Base-by-base conservation (phyloP, 2,329 filamentous ascomycete species). In the Colletotrichum cordylinicola region DNA sequence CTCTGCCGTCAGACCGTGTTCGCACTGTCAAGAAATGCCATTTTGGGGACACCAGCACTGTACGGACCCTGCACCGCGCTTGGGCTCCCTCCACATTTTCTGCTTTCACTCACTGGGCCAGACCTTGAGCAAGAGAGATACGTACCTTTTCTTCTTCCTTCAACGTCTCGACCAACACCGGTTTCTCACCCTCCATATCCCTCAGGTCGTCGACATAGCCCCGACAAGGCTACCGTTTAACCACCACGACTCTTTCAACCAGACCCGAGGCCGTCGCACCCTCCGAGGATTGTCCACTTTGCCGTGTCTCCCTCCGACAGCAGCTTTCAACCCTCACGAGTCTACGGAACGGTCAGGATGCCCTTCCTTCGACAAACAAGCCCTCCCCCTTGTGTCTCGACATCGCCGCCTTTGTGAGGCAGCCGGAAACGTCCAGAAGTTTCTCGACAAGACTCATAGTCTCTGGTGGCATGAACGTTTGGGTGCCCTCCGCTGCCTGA, bases 41-140 rank as follows among this genome's bases (percentile, higher is more conserved):
- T 52, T 52, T 52, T 2, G n/a, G 43, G 6, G 3, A 4, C 0
- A 2, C 12, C 12, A 52, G 21, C 21, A 61, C 61, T 56, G 69
- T 73, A 12, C 56, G 0, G 10, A 29, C 55, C 55, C 62, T 61
- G 61, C 18, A 67, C 72, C 67, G 72, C 73, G 69, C 70, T 68
- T 75, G 64, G 70, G 70, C 58, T 68, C 43, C 73, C 73, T 75
- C 64, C 74, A 67, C 62, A 55, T 18, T 29, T 33, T 27, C 21
- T 27, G 37, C n/a, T 33, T 62, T 52, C n/a, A 31, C 29, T 31
- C 29, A 13, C 43, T 48, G 39, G 39, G 24, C 8, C 52, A 56
- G 52, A 65, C 39, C 39, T 43, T 43, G 39, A 48, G 39, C 1
- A 33, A 33, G n/a, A 12, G 9, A 3, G 37, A 56, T 67, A 72